phyloP scores from a whole-genome alignment of 108 stramenopile species.

The Fistulifera solaris region DNA sequence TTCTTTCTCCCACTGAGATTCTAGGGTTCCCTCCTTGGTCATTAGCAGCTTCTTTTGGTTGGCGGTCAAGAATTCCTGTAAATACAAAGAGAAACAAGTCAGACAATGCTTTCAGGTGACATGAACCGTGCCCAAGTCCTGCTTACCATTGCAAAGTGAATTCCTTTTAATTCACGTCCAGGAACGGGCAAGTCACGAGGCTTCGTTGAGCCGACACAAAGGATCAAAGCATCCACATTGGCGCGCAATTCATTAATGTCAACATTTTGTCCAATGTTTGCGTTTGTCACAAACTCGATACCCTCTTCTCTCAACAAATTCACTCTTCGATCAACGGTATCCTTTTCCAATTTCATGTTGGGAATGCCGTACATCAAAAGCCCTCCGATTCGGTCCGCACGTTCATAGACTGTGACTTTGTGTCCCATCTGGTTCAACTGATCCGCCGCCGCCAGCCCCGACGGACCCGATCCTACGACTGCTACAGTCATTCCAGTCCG shows the following conservation, averaged over 20 bases:
- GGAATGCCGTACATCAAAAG: slow-evolving; percentile 97
- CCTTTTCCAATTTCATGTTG: slow-evolving; percentile 98
- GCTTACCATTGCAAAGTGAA: slow-evolving; percentile 87
- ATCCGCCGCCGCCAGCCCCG: slow-evolving; percentile 90
- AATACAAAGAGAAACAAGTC: neutral
- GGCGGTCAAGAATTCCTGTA: slow-evolving; percentile 89
- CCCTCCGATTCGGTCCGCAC: slow-evolving; percentile 93
- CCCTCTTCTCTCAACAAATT: slow-evolving; percentile 91
- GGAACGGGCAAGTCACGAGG: slow-evolving; percentile 92
- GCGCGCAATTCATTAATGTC: slow-evolving; percentile 87
- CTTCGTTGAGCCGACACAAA: slow-evolving; percentile 89
- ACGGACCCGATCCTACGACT: slow-evolving; percentile 89
- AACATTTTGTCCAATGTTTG: slow-evolving; percentile 86
- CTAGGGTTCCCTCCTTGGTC: slow-evolving; percentile 88
- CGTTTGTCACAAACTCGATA: slow-evolving; percentile 92
- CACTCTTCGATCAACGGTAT: slow-evolving; percentile 89
- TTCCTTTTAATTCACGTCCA: slow-evolving; percentile 86
- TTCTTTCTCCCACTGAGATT: slow-evolving; percentile 87
- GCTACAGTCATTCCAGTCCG: slow-evolving; percentile 93
- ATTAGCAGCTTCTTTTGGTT: slow-evolving; percentile 94
- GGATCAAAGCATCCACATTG: slow-evolving; percentile 79
- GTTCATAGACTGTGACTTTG: slow-evolving; percentile 92
- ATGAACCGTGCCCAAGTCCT: neutral
- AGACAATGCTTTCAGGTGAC: neutral
- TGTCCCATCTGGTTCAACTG: slow-evolving; percentile 95